A percentile compares a stretch with the other conserved stretches of the same genome.
Conservation (phyloP, 345 rosid species). For the Gynandropsis gynandra region DNA sequence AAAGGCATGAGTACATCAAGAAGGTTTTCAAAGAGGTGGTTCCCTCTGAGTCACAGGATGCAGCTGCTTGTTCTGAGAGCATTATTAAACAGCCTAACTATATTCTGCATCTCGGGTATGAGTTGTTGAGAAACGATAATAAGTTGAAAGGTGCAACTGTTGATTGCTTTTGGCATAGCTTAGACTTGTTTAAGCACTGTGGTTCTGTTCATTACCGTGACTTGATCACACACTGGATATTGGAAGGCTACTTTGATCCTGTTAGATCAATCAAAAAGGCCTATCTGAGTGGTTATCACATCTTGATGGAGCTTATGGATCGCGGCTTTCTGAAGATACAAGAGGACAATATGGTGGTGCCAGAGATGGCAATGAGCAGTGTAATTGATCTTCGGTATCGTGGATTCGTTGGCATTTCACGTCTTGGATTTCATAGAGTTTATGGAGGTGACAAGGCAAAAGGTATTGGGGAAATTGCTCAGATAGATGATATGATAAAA, state of each 20-base stretch:
- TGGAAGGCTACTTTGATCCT: slow-evolving; percentile 51
- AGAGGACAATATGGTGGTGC: slow-evolving; percentile 28
- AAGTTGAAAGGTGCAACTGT: not conserved
- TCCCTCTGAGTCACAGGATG: not conserved
- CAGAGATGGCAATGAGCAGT: slow-evolving; percentile 29
- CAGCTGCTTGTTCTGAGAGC: not conserved
- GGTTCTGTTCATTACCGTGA: slow-evolving; percentile 31
- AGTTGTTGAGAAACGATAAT: slow-evolving; percentile 9
- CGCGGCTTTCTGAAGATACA: slow-evolving; percentile 36
- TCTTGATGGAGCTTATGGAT: slow-evolving; percentile 38
- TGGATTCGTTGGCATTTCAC: slow-evolving; percentile 24
- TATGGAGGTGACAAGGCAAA: slow-evolving; percentile 12
- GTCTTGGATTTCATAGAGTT: slow-evolving; percentile 26
- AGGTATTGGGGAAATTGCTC: slow-evolving; percentile 31
- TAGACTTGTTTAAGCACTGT: slow-evolving; percentile 18
- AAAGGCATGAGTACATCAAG: too few relatives aligned
- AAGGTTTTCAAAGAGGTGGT: not conserved
- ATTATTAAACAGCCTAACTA: not conserved
- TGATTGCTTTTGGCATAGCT: slow-evolving; percentile 42
- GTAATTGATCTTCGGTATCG: slow-evolving; percentile 21
- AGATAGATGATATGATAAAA: slow-evolving; percentile 39
- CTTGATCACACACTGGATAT: slow-evolving; percentile 44
- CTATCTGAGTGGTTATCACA: slow-evolving; percentile 29
- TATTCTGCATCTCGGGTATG: slow-evolving; percentile 20
- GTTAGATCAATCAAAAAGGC: slow-evolving; percentile 26